phyloP scores from a whole-genome alignment of 495 filamentous ascomycete genomes.

The Pseudevernia furfuracea region DNA sequence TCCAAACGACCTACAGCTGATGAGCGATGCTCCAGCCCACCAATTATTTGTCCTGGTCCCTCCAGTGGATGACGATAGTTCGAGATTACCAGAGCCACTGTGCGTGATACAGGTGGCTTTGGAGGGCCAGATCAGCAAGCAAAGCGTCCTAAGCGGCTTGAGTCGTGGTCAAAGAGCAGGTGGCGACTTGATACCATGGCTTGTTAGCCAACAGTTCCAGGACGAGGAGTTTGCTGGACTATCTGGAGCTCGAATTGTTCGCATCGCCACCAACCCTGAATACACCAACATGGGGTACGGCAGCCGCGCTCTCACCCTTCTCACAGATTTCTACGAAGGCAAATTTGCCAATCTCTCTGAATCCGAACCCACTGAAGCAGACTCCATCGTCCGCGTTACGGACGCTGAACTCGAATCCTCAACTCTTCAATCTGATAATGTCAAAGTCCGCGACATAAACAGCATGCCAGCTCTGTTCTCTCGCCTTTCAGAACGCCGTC shows the following conservation, averaged over 20 bases:
- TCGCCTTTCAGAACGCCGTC: slow-evolving; percentile 74
- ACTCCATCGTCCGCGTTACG: slow-evolving; percentile 68
- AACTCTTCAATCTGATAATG: slow-evolving; percentile 74
- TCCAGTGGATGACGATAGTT: slow-evolving; percentile 67
- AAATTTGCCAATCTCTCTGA: slow-evolving; percentile 82
- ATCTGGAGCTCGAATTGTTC: slow-evolving; percentile 84
- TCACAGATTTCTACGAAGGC: slow-evolving; percentile 89
- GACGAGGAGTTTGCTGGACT: slow-evolving; percentile 93
- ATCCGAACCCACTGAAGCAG: slow-evolving; percentile 40
- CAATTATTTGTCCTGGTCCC: slow-evolving; percentile 93
- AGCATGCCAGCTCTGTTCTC: slow-evolving; percentile 90
- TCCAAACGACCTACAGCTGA: slow-evolving; percentile 93
- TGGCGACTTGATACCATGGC: slow-evolving; percentile 95
- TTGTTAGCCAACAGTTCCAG: slow-evolving; percentile 97
- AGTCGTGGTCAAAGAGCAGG: slow-evolving; percentile 83
- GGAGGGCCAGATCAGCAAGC: slow-evolving; percentile 87
- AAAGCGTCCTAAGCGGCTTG: slow-evolving; percentile 82
- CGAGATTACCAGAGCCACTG: slow-evolving; percentile 81
- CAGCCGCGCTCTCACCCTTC: slow-evolving; percentile 72
- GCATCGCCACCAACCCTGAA: slow-evolving; percentile 94
- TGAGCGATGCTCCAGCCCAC: slow-evolving; percentile 96
- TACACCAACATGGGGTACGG: slow-evolving; percentile 94
- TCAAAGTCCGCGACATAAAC: slow-evolving; percentile 82
- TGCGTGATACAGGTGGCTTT: slow-evolving; percentile 92
- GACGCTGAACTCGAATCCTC: slow-evolving; percentile 74